Percentiles rank a stretch among this genome's conserved stretches.
phyloP scores from a whole-genome alignment of 805 yeast genomes.

The Jamesozyma lodderae region DNA sequence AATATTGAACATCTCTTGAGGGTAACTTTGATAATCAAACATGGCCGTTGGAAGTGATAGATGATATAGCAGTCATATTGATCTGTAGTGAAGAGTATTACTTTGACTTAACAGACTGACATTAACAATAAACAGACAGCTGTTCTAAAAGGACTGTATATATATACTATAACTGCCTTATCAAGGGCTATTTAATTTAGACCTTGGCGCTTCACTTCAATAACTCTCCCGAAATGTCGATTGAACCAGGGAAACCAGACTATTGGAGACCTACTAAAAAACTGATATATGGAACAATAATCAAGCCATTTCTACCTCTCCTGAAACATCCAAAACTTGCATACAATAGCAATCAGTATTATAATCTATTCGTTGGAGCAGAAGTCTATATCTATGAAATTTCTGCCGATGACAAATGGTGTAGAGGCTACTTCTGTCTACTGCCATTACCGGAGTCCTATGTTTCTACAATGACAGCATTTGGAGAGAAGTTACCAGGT shows the following conservation, averaged over 20 bases:
- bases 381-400: constrained; percentile 66
- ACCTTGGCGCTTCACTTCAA: too few relatives aligned
- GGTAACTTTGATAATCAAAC: too few relatives aligned
- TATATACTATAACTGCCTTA: too few relatives aligned
- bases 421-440: constrained; percentile 62
- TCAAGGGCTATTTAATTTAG: too few relatives aligned
- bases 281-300: constrained; percentile 36
- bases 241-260: background rate
- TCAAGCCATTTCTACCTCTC: constrained; percentile 39
- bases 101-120: too few relatives aligned
- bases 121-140: too few relatives aligned
- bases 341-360: constrained; percentile 31
- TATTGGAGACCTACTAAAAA: constrained; percentile 42
- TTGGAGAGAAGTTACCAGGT: constrained; percentile 56
- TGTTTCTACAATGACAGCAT: constrained; percentile 43
- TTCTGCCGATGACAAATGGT: constrained; percentile 53
- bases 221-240: too few relatives aligned
- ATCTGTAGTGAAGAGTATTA: too few relatives aligned
- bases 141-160: too few relatives aligned
- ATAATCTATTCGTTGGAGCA: constrained; percentile 65
- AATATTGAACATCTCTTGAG: too few relatives aligned
- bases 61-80: too few relatives aligned
- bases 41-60: too few relatives aligned
- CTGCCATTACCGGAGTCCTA: constrained; percentile 66
- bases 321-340: constrained; percentile 31